phyloP scores from a whole-genome alignment of 371 early-diverging fungal genomes.

The Saksenaea vasiformis region DNA sequence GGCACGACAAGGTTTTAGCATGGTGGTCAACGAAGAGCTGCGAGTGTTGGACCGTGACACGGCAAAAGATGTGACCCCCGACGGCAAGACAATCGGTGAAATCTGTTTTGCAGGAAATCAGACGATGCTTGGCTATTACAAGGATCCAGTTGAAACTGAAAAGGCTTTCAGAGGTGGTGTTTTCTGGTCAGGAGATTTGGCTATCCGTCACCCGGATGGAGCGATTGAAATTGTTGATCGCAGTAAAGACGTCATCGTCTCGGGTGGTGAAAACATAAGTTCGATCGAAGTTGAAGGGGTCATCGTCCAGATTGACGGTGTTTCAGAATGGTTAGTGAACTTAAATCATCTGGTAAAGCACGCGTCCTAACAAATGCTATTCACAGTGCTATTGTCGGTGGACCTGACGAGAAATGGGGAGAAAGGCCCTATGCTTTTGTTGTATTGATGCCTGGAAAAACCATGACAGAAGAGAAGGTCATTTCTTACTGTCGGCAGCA shows the following conservation, averaged over 20 bases:
- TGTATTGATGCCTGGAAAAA: constrained; percentile 43
- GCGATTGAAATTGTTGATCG: constrained; percentile 68
- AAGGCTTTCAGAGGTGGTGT: constrained; percentile 64
- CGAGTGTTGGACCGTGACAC: constrained; percentile 54
- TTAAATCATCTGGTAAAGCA: background rate
- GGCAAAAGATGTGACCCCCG: constrained; percentile 52
- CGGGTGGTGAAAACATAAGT: constrained; percentile 77
- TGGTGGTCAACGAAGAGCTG: constrained; percentile 58
- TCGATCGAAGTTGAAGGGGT: constrained; percentile 71
- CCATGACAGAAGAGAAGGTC: constrained; percentile 30
- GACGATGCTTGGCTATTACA: constrained; percentile 60
- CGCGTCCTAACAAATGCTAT: background rate
- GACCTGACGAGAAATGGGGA: constrained; percentile 71
- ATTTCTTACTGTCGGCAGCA: constrained; percentile 47
- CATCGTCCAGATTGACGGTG: constrained; percentile 55
- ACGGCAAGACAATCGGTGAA: constrained; percentile 66
- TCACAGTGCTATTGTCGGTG: constrained; percentile 57
- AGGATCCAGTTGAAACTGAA: constrained; percentile 61
- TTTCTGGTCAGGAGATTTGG: constrained; percentile 74
- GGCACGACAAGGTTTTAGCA: constrained; percentile 63
- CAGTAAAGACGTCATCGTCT: constrained; percentile 71
- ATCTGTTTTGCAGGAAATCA: constrained; percentile 67
- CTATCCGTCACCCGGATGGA: constrained; percentile 67
- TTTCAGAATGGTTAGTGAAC: constrained; percentile 55
- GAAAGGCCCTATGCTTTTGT: constrained; percentile 72